Evolutionary conservation across 768 basidiomycete genomes (phyloP), one percentile per base, ranked within the genome.

Genomic region (Pisolithus tinctorius): DNA sequence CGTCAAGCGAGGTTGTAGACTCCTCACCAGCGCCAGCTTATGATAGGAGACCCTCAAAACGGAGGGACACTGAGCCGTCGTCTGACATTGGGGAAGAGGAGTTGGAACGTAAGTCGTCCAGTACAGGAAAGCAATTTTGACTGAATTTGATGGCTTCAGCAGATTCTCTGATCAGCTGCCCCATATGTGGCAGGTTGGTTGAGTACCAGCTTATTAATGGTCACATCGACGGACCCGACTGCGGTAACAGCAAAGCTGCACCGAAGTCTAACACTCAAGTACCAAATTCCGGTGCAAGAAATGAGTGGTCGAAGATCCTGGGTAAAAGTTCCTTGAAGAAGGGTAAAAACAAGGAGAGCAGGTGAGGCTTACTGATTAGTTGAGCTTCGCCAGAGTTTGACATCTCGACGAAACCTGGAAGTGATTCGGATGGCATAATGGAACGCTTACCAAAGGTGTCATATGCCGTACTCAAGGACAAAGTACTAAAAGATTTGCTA

Each of bases 151-250:
- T 20, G 26, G 47, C 49, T 25, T 56, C 29, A 79, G 74, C 69
- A 9, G 45, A 54, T 45, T 50, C 55, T 29, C 41, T 72, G 7
- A 77, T 86, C 1, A 42, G 63, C 2, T 92, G 88, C 60, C 88
- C 88, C 8, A 52, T 87, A 47, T 92, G 88, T 56, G 56, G 64
- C 14, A 69, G 67, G 41, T 58, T 50, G 9, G 72, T 87, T 23
- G 70, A 67, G 20, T 74, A 72, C 31, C 67, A 71, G 13, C 62
- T 55, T 9, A 80, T 90, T 50, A 86, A 89, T 53, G 49, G 55
- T 6, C 88, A 92, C 60, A 75, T 91, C 52, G 87, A 90, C 53
- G 60, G 63, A 41, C 74, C 74, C 40, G 71, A 72, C 6, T 92
- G 72, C 60, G 51, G 68, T 68, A 52, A 51, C 34, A 13, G 34